Conservation (phyloP, 768 basidiomycete species). For the Tylopilus balloui region DNA sequence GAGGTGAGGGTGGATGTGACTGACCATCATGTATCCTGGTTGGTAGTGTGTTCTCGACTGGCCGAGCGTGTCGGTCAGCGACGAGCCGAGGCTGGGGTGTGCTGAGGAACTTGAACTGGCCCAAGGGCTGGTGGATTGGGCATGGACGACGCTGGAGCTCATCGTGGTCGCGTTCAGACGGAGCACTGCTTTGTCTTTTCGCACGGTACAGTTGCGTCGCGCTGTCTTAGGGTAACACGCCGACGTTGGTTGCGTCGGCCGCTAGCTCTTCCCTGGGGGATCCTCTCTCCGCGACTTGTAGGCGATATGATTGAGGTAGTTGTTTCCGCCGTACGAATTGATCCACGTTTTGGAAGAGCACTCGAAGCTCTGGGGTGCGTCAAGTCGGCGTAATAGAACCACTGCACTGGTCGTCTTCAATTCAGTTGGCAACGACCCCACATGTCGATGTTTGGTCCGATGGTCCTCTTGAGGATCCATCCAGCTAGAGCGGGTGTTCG, state of each 20-base stretch:
- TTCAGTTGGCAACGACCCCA: background rate
- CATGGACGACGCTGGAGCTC: conserved; percentile 31
- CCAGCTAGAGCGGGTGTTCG: too few species aligned
- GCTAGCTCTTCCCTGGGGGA: too few species aligned
- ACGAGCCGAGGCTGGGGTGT: conserved; percentile 40
- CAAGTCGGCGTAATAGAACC: too few species aligned
- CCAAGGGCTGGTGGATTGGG: conserved; percentile 51
- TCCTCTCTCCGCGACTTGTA: too few species aligned
- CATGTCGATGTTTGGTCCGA: background rate
- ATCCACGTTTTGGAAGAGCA: too few species aligned
- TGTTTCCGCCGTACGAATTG: too few species aligned
- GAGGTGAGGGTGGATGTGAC: conserved; percentile 12
- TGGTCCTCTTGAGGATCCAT: too few species aligned
- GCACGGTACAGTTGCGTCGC: conserved; percentile 8
- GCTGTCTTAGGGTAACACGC: too few species aligned
- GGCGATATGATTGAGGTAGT: too few species aligned
- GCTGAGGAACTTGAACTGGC: conserved; percentile 42
- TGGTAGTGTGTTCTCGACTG: conserved; percentile 77
- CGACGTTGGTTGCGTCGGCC: too few species aligned
- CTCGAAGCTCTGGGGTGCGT: too few species aligned
- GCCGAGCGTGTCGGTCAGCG: conserved; percentile 62
- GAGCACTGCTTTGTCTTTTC: background rate
- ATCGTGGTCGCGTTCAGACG: conserved; percentile 8
- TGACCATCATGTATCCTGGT: conserved; percentile 75
- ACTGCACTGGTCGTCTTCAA: background rate